These are phyloP conservation scores for Fusarium dlaminii DNA, from an alignment of 2,329 filamentous ascomycete genomes.

Conservation along the genomic window DNA sequence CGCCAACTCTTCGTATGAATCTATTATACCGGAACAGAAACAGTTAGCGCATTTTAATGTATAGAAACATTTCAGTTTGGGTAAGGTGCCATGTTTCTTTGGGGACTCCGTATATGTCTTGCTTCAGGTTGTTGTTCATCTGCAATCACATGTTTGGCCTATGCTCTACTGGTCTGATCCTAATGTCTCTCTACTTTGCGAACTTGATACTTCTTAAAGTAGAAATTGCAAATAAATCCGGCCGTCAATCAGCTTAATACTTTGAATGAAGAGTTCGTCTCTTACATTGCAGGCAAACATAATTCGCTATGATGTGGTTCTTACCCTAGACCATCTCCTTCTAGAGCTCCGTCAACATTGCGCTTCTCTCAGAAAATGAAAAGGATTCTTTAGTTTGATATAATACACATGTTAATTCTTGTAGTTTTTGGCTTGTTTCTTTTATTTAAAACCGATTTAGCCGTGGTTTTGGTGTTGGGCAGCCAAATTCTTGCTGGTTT, in stretches of 20 bases:
- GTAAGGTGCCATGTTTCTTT: fast-evolving
- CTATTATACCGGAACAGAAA: fast-evolving
- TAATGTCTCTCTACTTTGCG: no score
- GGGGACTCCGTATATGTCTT: background rate
- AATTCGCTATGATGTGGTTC: no score
- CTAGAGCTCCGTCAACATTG: no score
- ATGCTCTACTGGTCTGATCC: no score
- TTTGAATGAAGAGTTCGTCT: no score
- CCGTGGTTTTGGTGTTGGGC: background rate
- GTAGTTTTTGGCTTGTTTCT: fast-evolving
- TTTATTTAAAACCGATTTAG: no score
- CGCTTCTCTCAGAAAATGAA: no score
- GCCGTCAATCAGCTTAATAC: no score
- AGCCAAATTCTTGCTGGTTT: fast-evolving
- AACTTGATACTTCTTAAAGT: fast-evolving
- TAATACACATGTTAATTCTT: no score
- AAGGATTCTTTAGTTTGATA: background rate
- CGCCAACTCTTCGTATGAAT: no score
- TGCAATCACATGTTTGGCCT: background rate
- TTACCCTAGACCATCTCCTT: background rate
- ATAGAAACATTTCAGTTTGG: fast-evolving
- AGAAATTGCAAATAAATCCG: fast-evolving
- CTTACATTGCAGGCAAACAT: background rate
- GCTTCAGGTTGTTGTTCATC: no score
- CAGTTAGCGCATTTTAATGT: no score